These are phyloP conservation scores for Boeremia lycopersici DNA, from an alignment of 2,329 filamentous ascomycete genomes.

Conservation along the genomic window DNA sequence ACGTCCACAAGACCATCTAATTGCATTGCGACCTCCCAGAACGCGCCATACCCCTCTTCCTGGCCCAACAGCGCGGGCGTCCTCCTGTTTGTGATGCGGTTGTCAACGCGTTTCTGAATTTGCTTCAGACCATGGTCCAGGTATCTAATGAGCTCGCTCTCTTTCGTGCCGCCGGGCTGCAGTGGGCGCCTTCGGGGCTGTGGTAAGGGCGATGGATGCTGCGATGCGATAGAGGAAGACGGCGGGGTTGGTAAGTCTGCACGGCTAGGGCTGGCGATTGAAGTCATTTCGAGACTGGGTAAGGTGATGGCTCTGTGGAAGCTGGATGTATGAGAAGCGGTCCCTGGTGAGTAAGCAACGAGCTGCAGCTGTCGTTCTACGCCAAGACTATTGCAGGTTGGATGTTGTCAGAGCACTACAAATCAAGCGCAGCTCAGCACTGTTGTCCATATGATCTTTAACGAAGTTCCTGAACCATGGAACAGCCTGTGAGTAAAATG, in stretches of 20 bases:
- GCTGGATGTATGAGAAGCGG: conserved; percentile 12
- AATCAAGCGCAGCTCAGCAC: background rate
- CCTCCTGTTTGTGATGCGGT: conserved; percentile 51
- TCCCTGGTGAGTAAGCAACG: conserved; percentile 21
- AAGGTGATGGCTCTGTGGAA: background rate
- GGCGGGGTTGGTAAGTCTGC: conserved; percentile 52
- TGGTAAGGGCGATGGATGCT: conserved; percentile 54
- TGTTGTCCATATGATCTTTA: too few relatives aligned
- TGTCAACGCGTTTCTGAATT: conserved; percentile 38
- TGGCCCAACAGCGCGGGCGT: conserved; percentile 51
- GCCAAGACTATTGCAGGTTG: background rate
- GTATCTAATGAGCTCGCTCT: conserved; percentile 63
- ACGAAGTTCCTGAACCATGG: too few relatives aligned
- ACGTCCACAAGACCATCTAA: conserved; percentile 77
- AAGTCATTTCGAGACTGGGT: conserved; percentile 18
- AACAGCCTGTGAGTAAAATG: background rate
- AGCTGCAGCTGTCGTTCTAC: conserved; percentile 20
- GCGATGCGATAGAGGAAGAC: conserved; percentile 53
- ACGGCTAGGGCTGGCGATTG: conserved; percentile 3
- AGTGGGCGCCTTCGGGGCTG: conserved; percentile 60
- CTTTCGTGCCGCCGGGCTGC: conserved; percentile 62
- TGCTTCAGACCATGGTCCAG: conserved; percentile 57
- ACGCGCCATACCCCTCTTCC: conserved; percentile 62
- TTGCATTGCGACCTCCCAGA: conserved; percentile 74
- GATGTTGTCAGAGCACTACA: background rate